Evolutionary conservation across 163 green algal genomes (phyloP).

Genomic region (Dunaliella salina): DNA sequence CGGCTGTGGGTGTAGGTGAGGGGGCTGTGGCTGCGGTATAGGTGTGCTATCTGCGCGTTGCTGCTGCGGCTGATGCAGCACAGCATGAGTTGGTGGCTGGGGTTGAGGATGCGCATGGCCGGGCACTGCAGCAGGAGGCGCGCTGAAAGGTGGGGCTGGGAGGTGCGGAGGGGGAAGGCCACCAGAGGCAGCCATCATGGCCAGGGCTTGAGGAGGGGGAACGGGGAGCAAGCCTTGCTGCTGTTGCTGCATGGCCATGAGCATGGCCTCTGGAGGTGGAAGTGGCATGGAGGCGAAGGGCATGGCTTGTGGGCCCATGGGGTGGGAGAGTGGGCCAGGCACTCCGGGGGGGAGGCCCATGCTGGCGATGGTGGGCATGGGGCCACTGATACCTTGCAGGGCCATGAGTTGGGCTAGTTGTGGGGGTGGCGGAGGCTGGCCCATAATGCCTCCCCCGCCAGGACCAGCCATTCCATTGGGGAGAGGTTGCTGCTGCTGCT

Average conservation of each 20-base stretch:
- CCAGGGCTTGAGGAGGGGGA: neutral
- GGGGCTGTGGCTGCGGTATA: neutral
- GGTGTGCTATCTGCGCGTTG: neutral
- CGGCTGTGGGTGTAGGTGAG: neutral
- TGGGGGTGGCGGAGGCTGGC: too few relatives aligned
- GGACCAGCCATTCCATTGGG: conserved; percentile 1
- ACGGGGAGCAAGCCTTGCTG: neutral
- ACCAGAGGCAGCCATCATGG: neutral
- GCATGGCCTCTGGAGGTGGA: neutral
- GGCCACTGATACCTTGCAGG: neutral
- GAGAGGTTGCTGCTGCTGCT: conserved; percentile 9
- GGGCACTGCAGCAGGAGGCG: neutral
- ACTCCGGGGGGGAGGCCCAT: neutral
- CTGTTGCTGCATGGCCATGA: conserved; percentile 11
- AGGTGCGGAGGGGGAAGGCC: neutral
- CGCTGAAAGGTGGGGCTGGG: neutral
- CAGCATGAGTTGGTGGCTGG: neutral
- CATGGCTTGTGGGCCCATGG: neutral
- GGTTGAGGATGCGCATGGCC: neutral
- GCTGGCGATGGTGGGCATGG: neutral
- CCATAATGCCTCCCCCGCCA: conserved; percentile 1
- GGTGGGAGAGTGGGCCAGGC: neutral
- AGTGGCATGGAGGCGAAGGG: neutral
- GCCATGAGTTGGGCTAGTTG: neutral
- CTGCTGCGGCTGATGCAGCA: neutral